A percentile compares a stretch with the other conserved stretches of the same genome.
phyloP scores from a whole-genome alignment of 1,139 yeast species.

The Hemisphaericaspora xylofermentans region DNA sequence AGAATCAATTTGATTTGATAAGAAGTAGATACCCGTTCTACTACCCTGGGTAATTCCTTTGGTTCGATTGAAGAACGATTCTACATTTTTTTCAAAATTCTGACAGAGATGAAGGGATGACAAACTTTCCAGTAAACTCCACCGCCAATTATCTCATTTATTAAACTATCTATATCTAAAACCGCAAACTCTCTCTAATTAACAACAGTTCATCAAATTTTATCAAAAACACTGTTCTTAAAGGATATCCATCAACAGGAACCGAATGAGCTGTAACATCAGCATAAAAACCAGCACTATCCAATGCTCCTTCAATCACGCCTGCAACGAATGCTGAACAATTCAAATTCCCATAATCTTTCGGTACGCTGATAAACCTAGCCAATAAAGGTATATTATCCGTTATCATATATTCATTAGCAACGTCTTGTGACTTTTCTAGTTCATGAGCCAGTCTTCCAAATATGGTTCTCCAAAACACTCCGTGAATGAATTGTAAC shows the following conservation, averaged over 20 bases:
- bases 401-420: constrained; percentile 81
- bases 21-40: no score
- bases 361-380: constrained; percentile 76
- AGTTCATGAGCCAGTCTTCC: constrained; percentile 84
- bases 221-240: constrained; percentile 79
- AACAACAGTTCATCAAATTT: constrained; percentile 66
- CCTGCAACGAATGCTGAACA: constrained; percentile 92
- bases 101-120: neutral
- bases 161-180: neutral
- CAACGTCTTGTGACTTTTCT: constrained; percentile 80
- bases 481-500: constrained; percentile 78
- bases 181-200: constrained; percentile 48
- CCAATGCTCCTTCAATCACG: constrained; percentile 84
- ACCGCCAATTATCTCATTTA: neutral
- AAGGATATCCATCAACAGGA: constrained; percentile 60
- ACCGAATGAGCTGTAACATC: constrained; percentile 87
- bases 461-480: constrained; percentile 80
- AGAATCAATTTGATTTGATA: no score
- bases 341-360: constrained; percentile 74
- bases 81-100: no score
- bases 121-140: neutral
- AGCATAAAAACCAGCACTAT: constrained; percentile 77
- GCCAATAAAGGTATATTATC: constrained; percentile 80
- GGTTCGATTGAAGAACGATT: no score
- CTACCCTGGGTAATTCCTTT: no score